Base-by-base conservation (phyloP, 495 filamentous ascomycete species). In the Penicillium soppii region DNA sequence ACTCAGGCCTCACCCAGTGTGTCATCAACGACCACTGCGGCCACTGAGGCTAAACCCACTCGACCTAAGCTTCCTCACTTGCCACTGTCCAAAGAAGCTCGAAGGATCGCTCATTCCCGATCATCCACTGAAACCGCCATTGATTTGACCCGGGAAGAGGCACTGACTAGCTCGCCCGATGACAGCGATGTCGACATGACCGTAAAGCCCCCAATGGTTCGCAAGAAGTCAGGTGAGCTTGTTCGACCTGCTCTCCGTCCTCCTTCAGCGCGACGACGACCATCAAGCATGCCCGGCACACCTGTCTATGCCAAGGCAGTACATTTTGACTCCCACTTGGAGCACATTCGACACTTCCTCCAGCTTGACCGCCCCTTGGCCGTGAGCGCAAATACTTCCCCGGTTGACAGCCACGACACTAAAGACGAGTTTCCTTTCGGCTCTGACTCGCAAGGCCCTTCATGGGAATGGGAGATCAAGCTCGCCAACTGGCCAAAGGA, bases 181-280 rank as follows among this genome's bases (percentile, higher is more conserved):
- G 84, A 83, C 32, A 84, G 80, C 51, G 81, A 85, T 57, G 73
- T 73, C 13, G 77, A 75, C 27, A 46, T 75, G 54, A 54, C 70
- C 56, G 66, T 68, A 33, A 92, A 89, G 70, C 91, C 91, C 17
- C 83, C 83, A 17, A 90, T 97, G 85, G 84, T 98, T 44, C 84
- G 94, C 48, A 98, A 98, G 78, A 98, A 98, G 78, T 97, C 94
- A 32, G 94, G 94, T 20, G 94, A 98, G 68, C 80, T 97, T 43
- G 94, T 98, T 43, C 85, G 92, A 56, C 95, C 94, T 5, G 95
- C 94, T 1, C 77, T 98, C 33, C 86, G 92, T 42, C 84, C 86
- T 21, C 69, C 89, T 5, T 87, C 85, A 3, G 54, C 67, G 39
- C 79, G 83, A 41, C 80, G 90, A 52, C 85, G 95, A 35, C 92